phyloP scores from a whole-genome alignment of 2,329 filamentous ascomycete genomes.

The Calonectria pauciramosa region DNA sequence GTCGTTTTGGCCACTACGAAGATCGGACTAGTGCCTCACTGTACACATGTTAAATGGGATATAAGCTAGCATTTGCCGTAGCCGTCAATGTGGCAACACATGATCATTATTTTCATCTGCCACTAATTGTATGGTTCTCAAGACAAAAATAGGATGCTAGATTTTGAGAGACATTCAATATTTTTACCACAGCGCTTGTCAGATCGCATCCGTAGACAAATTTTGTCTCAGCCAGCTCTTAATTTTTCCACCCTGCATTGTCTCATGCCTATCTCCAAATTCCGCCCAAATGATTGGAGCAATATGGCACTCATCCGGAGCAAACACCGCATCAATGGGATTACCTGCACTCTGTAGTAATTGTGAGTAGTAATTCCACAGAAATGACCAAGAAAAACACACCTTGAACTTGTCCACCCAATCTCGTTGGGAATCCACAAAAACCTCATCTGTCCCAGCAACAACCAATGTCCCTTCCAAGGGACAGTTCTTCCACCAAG shows the following conservation, averaged over 20 bases:
- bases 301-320: not conserved
- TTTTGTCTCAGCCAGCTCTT: not conserved
- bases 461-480: not conserved
- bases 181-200: too few relatives aligned
- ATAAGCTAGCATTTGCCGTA: too few relatives aligned
- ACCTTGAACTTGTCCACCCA: constrained; percentile 46
- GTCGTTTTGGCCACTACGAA: not conserved
- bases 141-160: too few relatives aligned
- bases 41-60: too few relatives aligned
- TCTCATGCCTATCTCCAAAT: not conserved
- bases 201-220: not conserved
- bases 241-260: not conserved
- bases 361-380: not conserved
- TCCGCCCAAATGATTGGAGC: not conserved
- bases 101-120: too few relatives aligned
- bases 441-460: not conserved
- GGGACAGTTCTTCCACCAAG: not conserved
- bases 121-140: too few relatives aligned
- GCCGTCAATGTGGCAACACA: too few relatives aligned
- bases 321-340: not conserved
- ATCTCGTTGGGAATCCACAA: not conserved
- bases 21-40: not conserved
- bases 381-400: not conserved
- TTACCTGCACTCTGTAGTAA: not conserved
- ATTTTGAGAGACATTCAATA: too few relatives aligned